Percentiles rank a stretch among this genome's conserved stretches.
Evolutionary conservation across 768 basidiomycete genomes (phyloP).

Genomic region (Suillus occidentalis): DNA sequence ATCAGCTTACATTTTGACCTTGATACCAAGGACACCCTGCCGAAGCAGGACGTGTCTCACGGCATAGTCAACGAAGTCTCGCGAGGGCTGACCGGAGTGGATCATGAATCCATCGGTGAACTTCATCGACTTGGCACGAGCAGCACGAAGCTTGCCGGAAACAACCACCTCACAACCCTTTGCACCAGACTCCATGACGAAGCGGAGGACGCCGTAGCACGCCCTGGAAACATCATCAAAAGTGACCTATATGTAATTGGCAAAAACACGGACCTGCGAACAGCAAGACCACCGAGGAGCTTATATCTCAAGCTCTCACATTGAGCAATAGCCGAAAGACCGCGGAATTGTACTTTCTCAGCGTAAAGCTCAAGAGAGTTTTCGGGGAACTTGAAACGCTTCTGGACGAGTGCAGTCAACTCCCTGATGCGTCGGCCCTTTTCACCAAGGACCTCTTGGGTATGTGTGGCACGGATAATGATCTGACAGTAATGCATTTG

Average conservation of each 20-base stretch:
- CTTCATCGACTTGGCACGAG: slow-evolving; percentile 99
- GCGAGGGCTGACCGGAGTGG: slow-evolving; percentile 96
- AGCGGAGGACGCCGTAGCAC: slow-evolving; percentile 99
- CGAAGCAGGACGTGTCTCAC: slow-evolving; percentile 97
- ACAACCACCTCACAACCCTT: slow-evolving; percentile 99
- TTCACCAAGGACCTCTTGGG: slow-evolving; percentile 97
- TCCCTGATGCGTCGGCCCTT: slow-evolving; percentile 99
- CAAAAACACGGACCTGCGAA: slow-evolving; percentile 64
- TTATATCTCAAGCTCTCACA: slow-evolving; percentile 99
- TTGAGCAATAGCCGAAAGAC: slow-evolving; percentile 97
- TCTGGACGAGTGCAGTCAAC: slow-evolving; percentile 96
- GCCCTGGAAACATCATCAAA: slow-evolving; percentile 49
- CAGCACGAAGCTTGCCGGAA: slow-evolving; percentile 98
- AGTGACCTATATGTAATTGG: neutral
- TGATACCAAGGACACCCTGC: slow-evolving; percentile 99
- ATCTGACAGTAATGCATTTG: slow-evolving; percentile 51
- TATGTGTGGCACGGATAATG: slow-evolving; percentile 99
- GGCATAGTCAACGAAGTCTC: slow-evolving; percentile 96
- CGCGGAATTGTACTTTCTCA: slow-evolving; percentile 98
- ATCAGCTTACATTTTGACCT: slow-evolving; percentile 90
- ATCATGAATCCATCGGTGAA: slow-evolving; percentile 99
- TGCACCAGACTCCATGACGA: slow-evolving; percentile 99
- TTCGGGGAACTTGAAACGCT: slow-evolving; percentile 99
- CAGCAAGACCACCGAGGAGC: slow-evolving; percentile 98
- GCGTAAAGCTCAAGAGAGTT: slow-evolving; percentile 98